Evolutionary conservation across 2,329 filamentous ascomycete species (phyloP).

Genomic region (Trichoderma atrobrunneum): DNA sequence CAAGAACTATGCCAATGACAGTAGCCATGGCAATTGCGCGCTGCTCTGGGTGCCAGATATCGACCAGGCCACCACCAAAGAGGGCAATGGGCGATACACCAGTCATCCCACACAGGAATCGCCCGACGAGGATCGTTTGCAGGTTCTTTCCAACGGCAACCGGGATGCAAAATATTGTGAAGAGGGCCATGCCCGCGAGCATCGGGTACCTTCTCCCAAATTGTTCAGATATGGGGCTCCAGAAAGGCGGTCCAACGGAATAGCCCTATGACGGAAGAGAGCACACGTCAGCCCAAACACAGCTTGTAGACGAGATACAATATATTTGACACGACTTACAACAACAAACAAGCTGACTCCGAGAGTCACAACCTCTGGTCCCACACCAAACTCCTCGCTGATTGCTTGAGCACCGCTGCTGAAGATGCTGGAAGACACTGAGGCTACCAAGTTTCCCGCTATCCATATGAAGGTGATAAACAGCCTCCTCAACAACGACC

Average conservation of each 20-base stretch:
- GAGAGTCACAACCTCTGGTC: conserved; percentile 12
- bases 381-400: conserved; percentile 9
- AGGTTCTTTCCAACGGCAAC: conserved; percentile 14
- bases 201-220: conserved; percentile 50
- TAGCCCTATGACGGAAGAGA: not conserved
- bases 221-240: conserved; percentile 60
- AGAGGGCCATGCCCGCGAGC: conserved; percentile 13
- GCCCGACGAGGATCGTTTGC: conserved; percentile 10
- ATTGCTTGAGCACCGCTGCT: conserved; percentile 17
- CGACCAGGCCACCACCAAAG: conserved; percentile 13
- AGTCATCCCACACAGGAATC: conserved; percentile 8
- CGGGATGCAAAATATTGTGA: conserved; percentile 13
- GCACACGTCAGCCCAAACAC: not conserved
- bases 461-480: conserved; percentile 18
- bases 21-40: conserved; percentile 15
- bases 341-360: conserved; percentile 14
- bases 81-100: conserved; percentile 11
- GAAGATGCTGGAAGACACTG: conserved; percentile 13
- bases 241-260: conserved; percentile 51
- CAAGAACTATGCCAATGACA: conserved; percentile 11
- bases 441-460: conserved; percentile 1
- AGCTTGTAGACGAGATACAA: not conserved
- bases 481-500: not conserved
- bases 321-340: not conserved
- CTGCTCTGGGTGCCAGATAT: conserved; percentile 14